A percentile compares a stretch with the other conserved stretches of the same genome.
These are phyloP conservation scores for Mucor ambiguus DNA, from an alignment of 371 early-diverging fungal species.

Conservation along the genomic window DNA sequence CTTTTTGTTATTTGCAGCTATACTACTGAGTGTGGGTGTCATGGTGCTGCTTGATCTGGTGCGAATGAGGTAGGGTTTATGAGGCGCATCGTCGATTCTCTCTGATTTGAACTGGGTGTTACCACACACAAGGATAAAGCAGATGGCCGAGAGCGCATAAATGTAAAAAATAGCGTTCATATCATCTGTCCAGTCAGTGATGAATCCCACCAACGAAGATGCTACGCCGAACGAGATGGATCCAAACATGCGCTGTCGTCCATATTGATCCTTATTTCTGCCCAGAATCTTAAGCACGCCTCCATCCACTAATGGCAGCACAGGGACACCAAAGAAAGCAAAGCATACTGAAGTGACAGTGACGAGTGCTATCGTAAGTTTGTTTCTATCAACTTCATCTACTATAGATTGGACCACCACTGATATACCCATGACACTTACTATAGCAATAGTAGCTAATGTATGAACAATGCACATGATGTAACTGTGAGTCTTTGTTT, in stretches of 20 bases:
- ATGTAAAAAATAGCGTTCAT: constrained; percentile 56
- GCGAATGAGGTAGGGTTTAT: not conserved
- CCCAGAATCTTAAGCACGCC: constrained; percentile 55
- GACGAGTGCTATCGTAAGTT: constrained; percentile 41
- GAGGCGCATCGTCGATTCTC: constrained; percentile 19
- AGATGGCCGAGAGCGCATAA: constrained; percentile 47
- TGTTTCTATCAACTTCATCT: constrained; percentile 29
- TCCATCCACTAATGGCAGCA: constrained; percentile 53
- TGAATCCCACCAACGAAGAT: constrained; percentile 49
- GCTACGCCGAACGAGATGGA: constrained; percentile 56
- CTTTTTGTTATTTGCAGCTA: not conserved
- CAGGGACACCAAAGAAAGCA: constrained; percentile 58
- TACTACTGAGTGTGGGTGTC: not conserved
- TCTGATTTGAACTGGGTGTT: constrained; percentile 53
- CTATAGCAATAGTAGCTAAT: constrained; percentile 51
- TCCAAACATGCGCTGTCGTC: constrained; percentile 57
- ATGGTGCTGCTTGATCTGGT: not conserved
- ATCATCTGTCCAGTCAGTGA: constrained; percentile 50
- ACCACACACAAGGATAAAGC: constrained; percentile 46
- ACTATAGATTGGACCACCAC: constrained; percentile 38
- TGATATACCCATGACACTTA: constrained; percentile 57
- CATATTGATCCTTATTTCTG: constrained; percentile 53
- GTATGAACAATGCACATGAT: constrained; percentile 58
- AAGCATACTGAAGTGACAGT: constrained; percentile 52
- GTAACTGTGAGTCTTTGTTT: constrained; percentile 50